Evolutionary conservation across 2,329 filamentous ascomycete genomes (phyloP), one percentile per base, ranked within the genome.

Genomic region (Metarhizium guizhouense): DNA sequence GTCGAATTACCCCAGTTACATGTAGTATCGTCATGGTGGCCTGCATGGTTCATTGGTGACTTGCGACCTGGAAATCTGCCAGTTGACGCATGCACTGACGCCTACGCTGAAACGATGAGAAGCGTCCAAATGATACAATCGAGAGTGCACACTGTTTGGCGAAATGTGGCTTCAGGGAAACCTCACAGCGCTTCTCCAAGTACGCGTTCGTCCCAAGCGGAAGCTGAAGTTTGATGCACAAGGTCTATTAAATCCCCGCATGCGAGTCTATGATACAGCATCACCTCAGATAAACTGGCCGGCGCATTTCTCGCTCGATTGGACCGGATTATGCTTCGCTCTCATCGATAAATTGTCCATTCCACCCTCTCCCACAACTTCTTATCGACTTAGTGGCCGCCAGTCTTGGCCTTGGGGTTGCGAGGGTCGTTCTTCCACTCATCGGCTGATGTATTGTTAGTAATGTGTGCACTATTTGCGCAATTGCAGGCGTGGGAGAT

Each of bases 391-490:
- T 79, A 81, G 70, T 81, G 78, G 55, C 66, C 68, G 50, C 67
- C 70, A 56, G 70, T 63, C 72, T 77, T 80, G 64, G 73, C 74
- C 65, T 79, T 77, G 63, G 85, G 85, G 83, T 96, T 96, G 75
- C 92, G 86, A 64, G 92, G 90, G 77, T 97, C 93, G 81, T 96
- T 95, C 86, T 92, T 95, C 84, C 83, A 96, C 79, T 97, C 90
- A 67, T 88, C 89, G 79, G 85, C 93, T 97, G 66, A 61, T 51
- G 30, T 49, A 57, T 34, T 50, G 62, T 70, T 57, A 70, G 66
- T 59, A 59, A 10, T 42, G 3, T 10, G 8, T 20, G 59, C 42
- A 25, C 38, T 52, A 20, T 43, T 29, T 34, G 18, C 5, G 47
- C 7, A 32, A 11, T 52, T 29, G 47, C 30, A 51, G 29, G 25